A percentile compares a stretch with the other conserved stretches of the same genome.
Evolutionary conservation across 1,284 basidiomycete genomes (phyloP).

Genomic region (Cryptococcus sp.): DNA sequence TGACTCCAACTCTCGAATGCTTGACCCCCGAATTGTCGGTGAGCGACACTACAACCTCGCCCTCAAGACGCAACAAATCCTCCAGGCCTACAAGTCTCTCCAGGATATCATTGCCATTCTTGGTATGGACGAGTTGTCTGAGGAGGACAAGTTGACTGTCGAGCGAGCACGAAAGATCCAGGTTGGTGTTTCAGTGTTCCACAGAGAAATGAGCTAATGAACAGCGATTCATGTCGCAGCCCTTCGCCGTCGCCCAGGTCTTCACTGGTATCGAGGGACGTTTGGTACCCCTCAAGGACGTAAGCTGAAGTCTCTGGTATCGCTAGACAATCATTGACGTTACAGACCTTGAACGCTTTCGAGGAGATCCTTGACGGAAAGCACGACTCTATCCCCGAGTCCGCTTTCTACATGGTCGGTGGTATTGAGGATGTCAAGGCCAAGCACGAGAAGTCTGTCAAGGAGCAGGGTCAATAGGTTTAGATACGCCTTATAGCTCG

Average conservation of each 20-base stretch:
- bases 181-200: conserved; percentile 14
- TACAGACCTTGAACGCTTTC: conserved; percentile 75
- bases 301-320: neutral
- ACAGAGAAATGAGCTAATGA: conserved; percentile 51
- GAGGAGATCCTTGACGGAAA: conserved; percentile 89
- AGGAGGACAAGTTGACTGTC: conserved; percentile 98
- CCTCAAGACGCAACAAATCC: conserved; percentile 93
- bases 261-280: conserved; percentile 99
- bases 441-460: conserved; percentile 93
- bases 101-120: conserved; percentile 68
- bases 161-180: conserved; percentile 60
- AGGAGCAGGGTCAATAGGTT: conserved; percentile 63
- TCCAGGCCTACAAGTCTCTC: conserved; percentile 99
- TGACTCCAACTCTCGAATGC: conserved; percentile 99
- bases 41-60: conserved; percentile 92
- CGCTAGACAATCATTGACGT: too few relatives aligned
- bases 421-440: conserved; percentile 86
- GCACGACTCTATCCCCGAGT: conserved; percentile 87
- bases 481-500: neutral
- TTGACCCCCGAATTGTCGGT: conserved; percentile 95
- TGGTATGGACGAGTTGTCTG: conserved; percentile 99
- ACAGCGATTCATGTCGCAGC: conserved; percentile 98
- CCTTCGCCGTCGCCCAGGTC: conserved; percentile 98
- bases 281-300: conserved; percentile 85
- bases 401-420: conserved; percentile 74